These are phyloP conservation scores for Syzygium aqueum DNA, from an alignment of 345 rosid species.

Conservation along the genomic window DNA sequence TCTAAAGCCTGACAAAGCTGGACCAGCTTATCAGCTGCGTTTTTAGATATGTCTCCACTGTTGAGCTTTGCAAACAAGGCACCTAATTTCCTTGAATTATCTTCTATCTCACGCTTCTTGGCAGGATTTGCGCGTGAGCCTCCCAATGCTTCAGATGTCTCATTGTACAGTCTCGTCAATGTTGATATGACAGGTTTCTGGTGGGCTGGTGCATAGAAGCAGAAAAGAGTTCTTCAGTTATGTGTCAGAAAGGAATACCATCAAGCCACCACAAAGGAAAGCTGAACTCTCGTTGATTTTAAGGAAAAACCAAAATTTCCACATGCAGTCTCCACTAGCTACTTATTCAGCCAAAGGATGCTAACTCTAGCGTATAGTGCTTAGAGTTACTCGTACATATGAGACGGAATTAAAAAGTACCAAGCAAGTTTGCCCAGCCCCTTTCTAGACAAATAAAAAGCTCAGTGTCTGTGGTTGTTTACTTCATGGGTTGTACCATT, in stretches of 20 bases:
- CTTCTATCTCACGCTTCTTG: conserved; percentile 93
- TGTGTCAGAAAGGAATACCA: neutral
- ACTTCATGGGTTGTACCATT: neutral
- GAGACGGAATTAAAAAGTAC: neutral
- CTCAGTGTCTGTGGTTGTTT: neutral
- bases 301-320: neutral
- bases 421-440: neutral
- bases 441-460: neutral
- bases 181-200: conserved; percentile 68
- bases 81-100: conserved; percentile 85
- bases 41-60: conserved; percentile 81
- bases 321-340: neutral
- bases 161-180: conserved; percentile 81
- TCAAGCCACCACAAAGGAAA: neutral
- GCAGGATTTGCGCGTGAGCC: conserved; percentile 89
- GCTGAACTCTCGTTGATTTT: neutral
- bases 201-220: conserved; percentile 40
- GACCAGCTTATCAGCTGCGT: conserved; percentile 85
- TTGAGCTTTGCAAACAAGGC: conserved; percentile 89
- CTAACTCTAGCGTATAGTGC: neutral
- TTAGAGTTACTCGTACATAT: neutral
- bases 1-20: conserved; percentile 93
- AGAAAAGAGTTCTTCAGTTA: neutral
- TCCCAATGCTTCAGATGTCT: conserved; percentile 94
- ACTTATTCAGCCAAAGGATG: neutral